A percentile compares a stretch with the other conserved stretches of the same genome.
These are phyloP conservation scores for Dorcoceras hygrometricum DNA, from an alignment of 257 asterid genomes.

Conservation along the genomic window DNA sequence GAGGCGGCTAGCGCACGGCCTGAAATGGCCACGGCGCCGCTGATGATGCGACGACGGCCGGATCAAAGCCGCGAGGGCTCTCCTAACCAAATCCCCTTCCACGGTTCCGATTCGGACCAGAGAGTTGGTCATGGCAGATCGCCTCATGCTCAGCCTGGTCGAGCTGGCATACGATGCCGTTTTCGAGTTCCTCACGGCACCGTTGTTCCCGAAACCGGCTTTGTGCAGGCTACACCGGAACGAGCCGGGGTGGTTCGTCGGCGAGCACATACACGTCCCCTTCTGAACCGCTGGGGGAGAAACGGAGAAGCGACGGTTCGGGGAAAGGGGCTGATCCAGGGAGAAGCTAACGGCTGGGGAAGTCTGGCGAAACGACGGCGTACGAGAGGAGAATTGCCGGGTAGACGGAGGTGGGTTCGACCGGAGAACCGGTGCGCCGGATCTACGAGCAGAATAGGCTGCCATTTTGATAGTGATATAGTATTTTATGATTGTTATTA, in stretches of 20 bases:
- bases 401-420: conserved; percentile 34
- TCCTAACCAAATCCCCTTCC: conserved; percentile 48
- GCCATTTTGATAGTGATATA: conserved; percentile 26
- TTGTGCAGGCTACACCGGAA: conserved; percentile 57
- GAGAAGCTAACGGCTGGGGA: conserved; percentile 28
- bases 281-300: conserved; percentile 30
- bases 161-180: conserved; percentile 38
- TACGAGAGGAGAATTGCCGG: conserved; percentile 20
- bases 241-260: conserved; percentile 66
- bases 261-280: conserved; percentile 58
- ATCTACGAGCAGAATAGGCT: conserved; percentile 30
- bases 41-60: conserved; percentile 56
- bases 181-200: neutral
- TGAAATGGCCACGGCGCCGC: conserved; percentile 53
- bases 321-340: conserved; percentile 28
- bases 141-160: conserved; percentile 36
- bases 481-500: neutral
- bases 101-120: conserved; percentile 47
- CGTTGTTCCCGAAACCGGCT: conserved; percentile 1
- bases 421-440: conserved; percentile 42
- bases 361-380: neutral
- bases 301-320: conserved; percentile 26
- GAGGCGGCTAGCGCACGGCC: conserved; percentile 45
- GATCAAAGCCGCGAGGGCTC: conserved; percentile 53
- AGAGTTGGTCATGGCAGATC: conserved; percentile 55